Conservation (phyloP, 106 monocot genomes). For the Xerophyta viscosa region DNA sequence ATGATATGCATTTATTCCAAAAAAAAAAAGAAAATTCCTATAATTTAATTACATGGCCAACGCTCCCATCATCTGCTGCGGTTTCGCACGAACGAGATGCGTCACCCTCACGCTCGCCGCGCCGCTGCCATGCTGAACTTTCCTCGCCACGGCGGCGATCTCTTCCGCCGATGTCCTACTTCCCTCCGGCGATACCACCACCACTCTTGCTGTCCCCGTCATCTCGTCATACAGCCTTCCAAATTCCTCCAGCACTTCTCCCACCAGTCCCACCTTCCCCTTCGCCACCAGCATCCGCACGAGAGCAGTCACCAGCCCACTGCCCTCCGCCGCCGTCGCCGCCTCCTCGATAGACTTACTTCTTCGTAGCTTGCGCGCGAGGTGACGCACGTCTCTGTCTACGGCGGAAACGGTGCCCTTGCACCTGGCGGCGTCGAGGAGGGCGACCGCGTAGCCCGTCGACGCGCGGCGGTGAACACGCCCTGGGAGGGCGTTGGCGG, state of each 20-base stretch:
- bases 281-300: conserved; percentile 37
- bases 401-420: conserved; percentile 13
- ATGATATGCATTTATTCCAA: no score
- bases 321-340: conserved; percentile 14
- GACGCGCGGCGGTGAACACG: conserved; percentile 22
- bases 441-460: conserved; percentile 63
- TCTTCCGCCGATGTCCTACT: conserved; percentile 4
- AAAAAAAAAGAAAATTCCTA: no score
- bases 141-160: conserved; percentile 6
- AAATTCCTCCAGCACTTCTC: conserved; percentile 35
- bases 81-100: background rate
- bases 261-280: conserved; percentile 25
- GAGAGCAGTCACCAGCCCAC: conserved; percentile 11
- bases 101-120: conserved; percentile 9
- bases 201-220: conserved; percentile 5
- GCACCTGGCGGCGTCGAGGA: conserved; percentile 38
- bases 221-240: conserved; percentile 22
- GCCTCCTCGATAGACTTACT: conserved; percentile 3
- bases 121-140: conserved; percentile 8
- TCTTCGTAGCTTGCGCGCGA: background rate
- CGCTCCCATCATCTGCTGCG: no score
- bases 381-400: conserved; percentile 18
- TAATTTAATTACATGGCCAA: no score
- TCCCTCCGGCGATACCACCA: conserved; percentile 1
- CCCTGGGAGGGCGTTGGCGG: background rate